Percentiles rank a stretch among this genome's conserved stretches.
Evolutionary conservation across 192 early-diverging fungal genomes (phyloP).

Genomic region (Funneliformis mosseae): DNA sequence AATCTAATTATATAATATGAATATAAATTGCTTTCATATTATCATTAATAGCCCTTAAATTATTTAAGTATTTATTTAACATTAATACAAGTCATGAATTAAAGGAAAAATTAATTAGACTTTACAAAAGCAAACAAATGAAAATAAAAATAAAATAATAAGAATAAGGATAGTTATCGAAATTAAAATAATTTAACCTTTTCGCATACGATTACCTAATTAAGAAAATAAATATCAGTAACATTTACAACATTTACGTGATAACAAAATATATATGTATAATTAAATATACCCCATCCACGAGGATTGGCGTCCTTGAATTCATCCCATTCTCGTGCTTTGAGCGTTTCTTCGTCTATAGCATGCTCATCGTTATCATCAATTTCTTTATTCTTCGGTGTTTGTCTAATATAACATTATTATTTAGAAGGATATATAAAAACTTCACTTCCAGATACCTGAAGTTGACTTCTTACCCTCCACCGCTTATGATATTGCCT

Average conservation of each 20-base stretch:
- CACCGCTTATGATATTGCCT: conserved; percentile 88
- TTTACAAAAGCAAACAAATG: too few relatives aligned
- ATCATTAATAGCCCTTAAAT: too few relatives aligned
- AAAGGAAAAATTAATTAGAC: too few relatives aligned
- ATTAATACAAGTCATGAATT: too few relatives aligned
- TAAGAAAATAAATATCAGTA: not conserved
- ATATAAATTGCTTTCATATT: too few relatives aligned
- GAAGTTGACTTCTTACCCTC: conserved; percentile 57
- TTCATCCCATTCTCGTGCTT: conserved; percentile 86
- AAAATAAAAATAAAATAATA: too few relatives aligned
- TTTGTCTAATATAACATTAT: conserved; percentile 45
- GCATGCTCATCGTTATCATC: conserved; percentile 84
- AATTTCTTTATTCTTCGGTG: conserved; percentile 70
- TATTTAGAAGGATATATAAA: conserved; percentile 17
- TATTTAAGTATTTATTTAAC: too few relatives aligned
- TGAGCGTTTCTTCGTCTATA: conserved; percentile 82
- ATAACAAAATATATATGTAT: not conserved
- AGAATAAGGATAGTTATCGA: too few relatives aligned
- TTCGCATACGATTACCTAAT: conserved; percentile 30
- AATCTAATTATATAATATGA: too few relatives aligned
- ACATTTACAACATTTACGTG: not conserved
- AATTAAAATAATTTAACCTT: not conserved
- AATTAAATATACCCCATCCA: conserved; percentile 63
- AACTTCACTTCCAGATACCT: too few relatives aligned
- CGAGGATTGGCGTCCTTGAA: conserved; percentile 82